phyloP scores from a whole-genome alignment of 345 rosid species.

The Populus pruinosa region DNA sequence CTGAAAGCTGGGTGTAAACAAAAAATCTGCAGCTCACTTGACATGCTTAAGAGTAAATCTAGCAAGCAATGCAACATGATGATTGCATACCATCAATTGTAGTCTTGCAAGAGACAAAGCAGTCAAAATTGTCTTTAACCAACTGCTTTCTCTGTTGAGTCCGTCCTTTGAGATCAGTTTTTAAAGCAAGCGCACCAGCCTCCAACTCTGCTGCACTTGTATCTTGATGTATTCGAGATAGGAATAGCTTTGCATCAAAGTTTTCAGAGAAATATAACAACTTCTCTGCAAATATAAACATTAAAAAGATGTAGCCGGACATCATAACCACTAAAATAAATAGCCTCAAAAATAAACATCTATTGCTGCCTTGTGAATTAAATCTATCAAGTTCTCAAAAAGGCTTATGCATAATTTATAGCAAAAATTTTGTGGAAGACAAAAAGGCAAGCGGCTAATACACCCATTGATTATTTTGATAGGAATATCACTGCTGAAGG shows the following conservation, averaged over 20 bases:
- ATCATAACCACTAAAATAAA: slow-evolving; percentile 4
- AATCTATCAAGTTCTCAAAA: neutral
- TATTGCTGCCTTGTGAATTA: neutral
- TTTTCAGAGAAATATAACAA: slow-evolving; percentile 81
- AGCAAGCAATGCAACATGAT: slow-evolving; percentile 13
- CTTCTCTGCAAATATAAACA: slow-evolving; percentile 61
- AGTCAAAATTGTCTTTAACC: slow-evolving; percentile 96
- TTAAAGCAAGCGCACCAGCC: slow-evolving; percentile 87
- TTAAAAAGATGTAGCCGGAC: neutral
- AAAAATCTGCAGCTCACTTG: slow-evolving; percentile 2
- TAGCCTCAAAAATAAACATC: neutral
- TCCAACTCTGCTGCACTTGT: slow-evolving; percentile 87
- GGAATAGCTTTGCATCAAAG: slow-evolving; percentile 88
- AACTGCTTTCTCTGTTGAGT: slow-evolving; percentile 88
- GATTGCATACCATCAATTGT: slow-evolving; percentile 85
- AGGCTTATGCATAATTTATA: neutral
- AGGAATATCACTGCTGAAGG: neutral
- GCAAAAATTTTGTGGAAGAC: neutral
- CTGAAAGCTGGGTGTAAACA: slow-evolving; percentile 11
- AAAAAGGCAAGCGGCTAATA: neutral
- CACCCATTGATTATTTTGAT: neutral
- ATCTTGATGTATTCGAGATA: slow-evolving; percentile 79
- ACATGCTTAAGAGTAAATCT: slow-evolving; percentile 6
- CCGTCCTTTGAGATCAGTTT: slow-evolving; percentile 91
- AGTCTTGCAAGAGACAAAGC: slow-evolving; percentile 99